Percentiles rank a stretch among this genome's conserved stretches.
phyloP scores from a whole-genome alignment of 768 basidiomycete species.

The Mycena metata region DNA sequence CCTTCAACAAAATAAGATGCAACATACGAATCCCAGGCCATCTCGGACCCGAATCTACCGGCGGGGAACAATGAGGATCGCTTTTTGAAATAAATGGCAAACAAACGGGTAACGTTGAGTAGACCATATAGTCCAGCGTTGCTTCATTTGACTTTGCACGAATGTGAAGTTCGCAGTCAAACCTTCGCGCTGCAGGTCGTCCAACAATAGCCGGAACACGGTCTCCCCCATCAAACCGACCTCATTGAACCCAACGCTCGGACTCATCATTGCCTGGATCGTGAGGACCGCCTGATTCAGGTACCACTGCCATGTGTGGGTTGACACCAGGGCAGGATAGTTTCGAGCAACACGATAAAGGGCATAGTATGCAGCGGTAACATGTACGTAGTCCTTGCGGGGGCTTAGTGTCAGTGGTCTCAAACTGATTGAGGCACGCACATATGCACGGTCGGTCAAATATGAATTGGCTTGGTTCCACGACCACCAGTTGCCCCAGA shows the following conservation, averaged over 20 bases:
- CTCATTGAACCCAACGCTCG: slow-evolving; percentile 57
- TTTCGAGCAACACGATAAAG: slow-evolving; percentile 71
- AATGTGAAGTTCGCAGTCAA: slow-evolving; percentile 61
- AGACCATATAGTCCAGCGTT: slow-evolving; percentile 60
- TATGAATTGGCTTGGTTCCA: slow-evolving; percentile 65
- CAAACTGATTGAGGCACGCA: too few species aligned
- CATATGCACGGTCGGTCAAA: slow-evolving; percentile 63
- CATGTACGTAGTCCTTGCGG: slow-evolving; percentile 59
- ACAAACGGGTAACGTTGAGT: slow-evolving; percentile 65
- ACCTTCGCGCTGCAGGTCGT: slow-evolving; percentile 67
- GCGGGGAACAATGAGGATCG: slow-evolving; percentile 6
- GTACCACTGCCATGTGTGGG: slow-evolving; percentile 69
- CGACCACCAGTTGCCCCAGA: slow-evolving; percentile 71
- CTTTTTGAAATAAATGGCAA: background rate
- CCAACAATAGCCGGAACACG: slow-evolving; percentile 59
- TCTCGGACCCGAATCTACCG: slow-evolving; percentile 68
- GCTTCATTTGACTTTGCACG: slow-evolving; percentile 61
- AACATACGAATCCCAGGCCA: slow-evolving; percentile 64
- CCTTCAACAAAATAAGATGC: background rate
- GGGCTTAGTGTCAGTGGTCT: too few species aligned
- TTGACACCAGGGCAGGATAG: slow-evolving; percentile 63
- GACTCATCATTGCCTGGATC: slow-evolving; percentile 59
- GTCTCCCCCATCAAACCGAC: slow-evolving; percentile 73
- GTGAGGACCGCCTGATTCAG: slow-evolving; percentile 67
- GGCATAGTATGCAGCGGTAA: slow-evolving; percentile 66